Evolutionary conservation across 352 stramenopile genomes (phyloP), one percentile per base, ranked within the genome.

Genomic region (Globisporangium lucens): DNA sequence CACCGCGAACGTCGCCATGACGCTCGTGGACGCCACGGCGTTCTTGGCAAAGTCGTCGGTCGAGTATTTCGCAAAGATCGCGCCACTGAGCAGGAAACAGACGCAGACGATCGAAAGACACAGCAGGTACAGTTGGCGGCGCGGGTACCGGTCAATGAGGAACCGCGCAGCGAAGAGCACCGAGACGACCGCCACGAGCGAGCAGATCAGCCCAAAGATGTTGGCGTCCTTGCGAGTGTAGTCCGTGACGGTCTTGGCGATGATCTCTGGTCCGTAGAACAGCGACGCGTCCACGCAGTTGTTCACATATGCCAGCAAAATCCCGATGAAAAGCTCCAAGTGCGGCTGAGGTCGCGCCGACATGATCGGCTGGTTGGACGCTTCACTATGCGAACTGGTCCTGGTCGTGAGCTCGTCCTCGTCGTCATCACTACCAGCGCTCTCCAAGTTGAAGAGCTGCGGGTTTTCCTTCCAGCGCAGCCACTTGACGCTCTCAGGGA

Each of bases 231-330:
- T 68, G 24, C 76, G 76, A 24, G 84, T 85, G 65, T 77, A 95
- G 51, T 79, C 73, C 17, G 56, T 61, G 12, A 89, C 79, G 9
- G 85, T 83, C 64, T 88, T 89, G 59, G 86, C 80, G 56, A 95
- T 85, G 68, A 95, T 94, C 72, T 88, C 75, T 0, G 88, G 88
- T 1, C 88, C 88, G 69, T 95, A 95, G 65, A 95, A 95, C n/a
- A 95, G 82, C 67, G 85, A 93, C 13, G 85, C 83, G 66, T 94
- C 86, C 27, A 96, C 84, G 61, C 84, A 96, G 70, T 96, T 96
- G 74, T 96, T 94, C 38, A 92, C 87, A 69, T 93, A 94, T 2
- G 88, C 88, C 13, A 94, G 74, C 57, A 94, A 52, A 17, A 96
- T 83, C 22, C 88, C 88, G 24, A 94, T 87, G 49, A 77, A 56